Base-by-base conservation (phyloP, 257 asterid genomes). In the Solanum rostratum region DNA sequence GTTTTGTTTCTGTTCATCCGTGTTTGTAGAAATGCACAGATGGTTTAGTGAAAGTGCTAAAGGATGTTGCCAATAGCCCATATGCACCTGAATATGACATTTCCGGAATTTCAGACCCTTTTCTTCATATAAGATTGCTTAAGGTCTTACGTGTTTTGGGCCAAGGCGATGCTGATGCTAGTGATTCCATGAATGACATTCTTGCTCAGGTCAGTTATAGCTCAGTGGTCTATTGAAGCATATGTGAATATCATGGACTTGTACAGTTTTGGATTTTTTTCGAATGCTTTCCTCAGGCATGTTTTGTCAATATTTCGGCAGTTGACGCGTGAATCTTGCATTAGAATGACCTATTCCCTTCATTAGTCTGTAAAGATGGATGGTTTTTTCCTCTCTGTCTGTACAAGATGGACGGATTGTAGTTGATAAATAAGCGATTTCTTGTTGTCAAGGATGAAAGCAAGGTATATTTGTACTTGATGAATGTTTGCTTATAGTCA, bases 61-160 rank as follows among this genome's bases (percentile, higher is more conserved):
- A 87, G 94, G 99, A 94, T 92, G 88, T 93, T 39, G 93, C 92
- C 30, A 97, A 94, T 92, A 94, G 99, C 91, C 91, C 99, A 83
- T 95, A 95, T 89, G 94, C 99, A 65, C 99, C 98, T n/a, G 99
- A 95, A 86, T 97, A 97, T 73, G 99, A 97, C 81, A 82, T 97
- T 87, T 91, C 98, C 65, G 99, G 99, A 89, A 95, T 97, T 83
- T 45, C 96, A 45, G 99, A 97, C 85, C 99, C 99, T 87, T 97
- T 94, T 87, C 98, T 97, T 68, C 99, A 97, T 68, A 91, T 93
- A 90, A 88, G 96, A 88, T 90, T 97, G 93, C 95, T 97, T 85
- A 95, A 43, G 91, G 91, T 97, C 83, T 89, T 97, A 90, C 90
- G 91, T 55, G 93, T 97, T 70, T 88, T 97, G 90, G 99, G 99